Evolutionary conservation across 2,329 filamentous ascomycete genomes (phyloP), one percentile per base, ranked within the genome.

Genomic region (Atkinsonella hypoxylon): DNA sequence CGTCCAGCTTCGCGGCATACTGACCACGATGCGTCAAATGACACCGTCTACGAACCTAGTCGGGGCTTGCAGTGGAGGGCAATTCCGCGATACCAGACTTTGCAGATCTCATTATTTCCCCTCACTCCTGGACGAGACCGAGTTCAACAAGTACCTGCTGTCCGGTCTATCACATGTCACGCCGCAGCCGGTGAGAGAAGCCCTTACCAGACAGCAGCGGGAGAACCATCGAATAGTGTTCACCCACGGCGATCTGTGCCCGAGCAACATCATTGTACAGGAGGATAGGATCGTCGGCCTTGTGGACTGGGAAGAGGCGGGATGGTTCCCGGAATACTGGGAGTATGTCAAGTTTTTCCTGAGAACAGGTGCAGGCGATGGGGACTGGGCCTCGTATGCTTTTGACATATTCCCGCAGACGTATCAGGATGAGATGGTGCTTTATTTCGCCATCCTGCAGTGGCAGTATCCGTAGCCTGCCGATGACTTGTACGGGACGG

Each of bases 321-420:
- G 42, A 18, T 52, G 34, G 46, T 49, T 49, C 36, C 46, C 46
- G 9, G 42, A 49, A 31, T 49, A 46, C 26, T 52, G 41, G 36
- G 50, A 52, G 3, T 52, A 46, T 10, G 50, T 46, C 40, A 45
- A 52, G 45, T 49, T 52, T 15, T 49, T 49, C 34, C 17, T 49
- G 36, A 41, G 26, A 10, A 31, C 42, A 12, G 30, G 26, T 9
- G n/a, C 13, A 4, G 41, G 42, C 10, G 46, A 51, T n/a, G 44
- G 44, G 11, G 49, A 47, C 44, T 51, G 44, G 49, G 8, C 20
- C 17, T 18, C 38, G 8, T 51, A 34, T n/a, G 49, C 43, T 11
- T 36, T 13, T 12, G 43, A 51, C 3, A 47, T 51, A 2, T 51
- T 43, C 30, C 26, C 49, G n/a, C 15, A 34, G 11, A 43, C 18